Conservation (phyloP, 192 early-diverging fungal species). For the Podila clonocystis region DNA sequence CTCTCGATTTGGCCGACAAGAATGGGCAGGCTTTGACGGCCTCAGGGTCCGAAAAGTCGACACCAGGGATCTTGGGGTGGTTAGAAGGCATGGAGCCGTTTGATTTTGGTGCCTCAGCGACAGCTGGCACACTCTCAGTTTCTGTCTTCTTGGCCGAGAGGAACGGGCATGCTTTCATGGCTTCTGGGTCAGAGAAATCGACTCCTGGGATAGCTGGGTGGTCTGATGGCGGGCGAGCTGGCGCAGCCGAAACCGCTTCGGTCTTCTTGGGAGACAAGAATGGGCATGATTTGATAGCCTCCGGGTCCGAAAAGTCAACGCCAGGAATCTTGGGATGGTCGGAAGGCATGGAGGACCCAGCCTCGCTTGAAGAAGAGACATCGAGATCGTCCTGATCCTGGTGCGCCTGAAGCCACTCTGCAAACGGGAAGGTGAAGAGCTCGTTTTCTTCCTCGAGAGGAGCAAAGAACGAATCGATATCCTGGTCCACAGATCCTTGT, state of each 20-base stretch:
- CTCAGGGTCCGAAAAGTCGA: conserved; percentile 35
- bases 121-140: not conserved
- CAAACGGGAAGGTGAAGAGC: conserved; percentile 29
- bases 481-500: not conserved
- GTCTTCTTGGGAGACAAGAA: conserved; percentile 27
- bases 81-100: conserved; percentile 6
- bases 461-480: conserved; percentile 20
- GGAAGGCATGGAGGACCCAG: conserved; percentile 7
- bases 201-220: conserved; percentile 43
- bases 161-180: conserved; percentile 36
- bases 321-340: conserved; percentile 44
- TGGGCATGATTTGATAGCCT: conserved; percentile 34
- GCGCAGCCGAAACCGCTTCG: not conserved
- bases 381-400: conserved; percentile 8
- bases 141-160: conserved; percentile 15
- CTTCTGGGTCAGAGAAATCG: conserved; percentile 35
- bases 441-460: conserved; percentile 18
- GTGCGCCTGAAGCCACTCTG: conserved; percentile 18
- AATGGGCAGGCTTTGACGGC: conserved; percentile 39
- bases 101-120: not conserved
- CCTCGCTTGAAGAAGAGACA: not conserved
- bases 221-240: conserved; percentile 9
- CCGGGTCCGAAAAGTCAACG: conserved; percentile 30
- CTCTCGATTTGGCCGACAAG: conserved; percentile 15
- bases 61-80: conserved; percentile 42